Conservation (phyloP, 768 basidiomycete species). For the Cystofilobasidium ferigula region DNA sequence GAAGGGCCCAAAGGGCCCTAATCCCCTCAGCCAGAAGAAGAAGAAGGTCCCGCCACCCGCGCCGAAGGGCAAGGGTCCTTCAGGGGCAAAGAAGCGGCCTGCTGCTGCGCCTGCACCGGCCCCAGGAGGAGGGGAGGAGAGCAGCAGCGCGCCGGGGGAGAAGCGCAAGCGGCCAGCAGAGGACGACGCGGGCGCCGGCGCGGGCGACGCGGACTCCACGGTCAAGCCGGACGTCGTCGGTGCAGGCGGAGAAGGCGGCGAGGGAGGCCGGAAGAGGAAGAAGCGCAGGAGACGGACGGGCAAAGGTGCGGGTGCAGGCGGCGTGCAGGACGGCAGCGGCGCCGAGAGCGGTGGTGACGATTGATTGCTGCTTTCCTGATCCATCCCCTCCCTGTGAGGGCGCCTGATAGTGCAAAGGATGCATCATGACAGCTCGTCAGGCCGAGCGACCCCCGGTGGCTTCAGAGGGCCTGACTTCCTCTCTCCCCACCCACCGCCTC, state of each 20-base stretch:
- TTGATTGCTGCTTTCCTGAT: neutral
- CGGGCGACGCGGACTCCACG: neutral
- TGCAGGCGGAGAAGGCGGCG: constrained; percentile 20
- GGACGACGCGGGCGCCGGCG: constrained; percentile 4
- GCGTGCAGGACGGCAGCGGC: neutral
- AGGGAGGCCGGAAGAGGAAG: constrained; percentile 26
- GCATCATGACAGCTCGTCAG: too few relatives aligned
- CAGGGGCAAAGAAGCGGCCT: constrained; percentile 14
- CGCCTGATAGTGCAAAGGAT: too few relatives aligned
- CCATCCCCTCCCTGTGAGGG: too few relatives aligned
- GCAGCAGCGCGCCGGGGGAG: constrained; percentile 14
- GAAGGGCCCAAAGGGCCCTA: constrained; percentile 73
- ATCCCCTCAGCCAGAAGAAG: constrained; percentile 86
- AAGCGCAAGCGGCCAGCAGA: constrained; percentile 16
- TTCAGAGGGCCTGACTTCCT: too few relatives aligned
- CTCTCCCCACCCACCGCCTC: too few relatives aligned
- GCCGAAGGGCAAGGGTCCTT: neutral
- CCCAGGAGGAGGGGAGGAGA: constrained; percentile 28
- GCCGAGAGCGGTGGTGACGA: constrained; percentile 12
- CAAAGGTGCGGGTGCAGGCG: neutral
- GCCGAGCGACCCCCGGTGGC: too few relatives aligned
- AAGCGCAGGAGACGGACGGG: constrained; percentile 14
- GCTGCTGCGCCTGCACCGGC: constrained; percentile 12
- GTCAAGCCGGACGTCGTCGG: constrained; percentile 8
- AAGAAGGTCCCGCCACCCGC: constrained; percentile 44